phyloP scores from a whole-genome alignment of 106 monocot species.

The Platanthera guangdongensis region DNA sequence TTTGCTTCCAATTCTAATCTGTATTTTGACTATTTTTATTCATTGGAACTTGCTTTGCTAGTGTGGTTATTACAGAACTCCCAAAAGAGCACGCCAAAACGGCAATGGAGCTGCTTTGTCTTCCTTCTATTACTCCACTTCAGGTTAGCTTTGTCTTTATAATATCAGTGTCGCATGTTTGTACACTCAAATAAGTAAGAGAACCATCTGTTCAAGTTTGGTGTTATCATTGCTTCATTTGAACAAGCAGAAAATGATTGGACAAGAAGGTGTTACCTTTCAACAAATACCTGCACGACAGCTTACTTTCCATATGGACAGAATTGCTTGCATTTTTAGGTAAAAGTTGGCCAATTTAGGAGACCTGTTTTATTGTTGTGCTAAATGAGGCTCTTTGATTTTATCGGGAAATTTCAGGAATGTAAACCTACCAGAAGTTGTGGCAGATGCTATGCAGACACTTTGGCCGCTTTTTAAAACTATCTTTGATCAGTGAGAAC shows the following conservation, averaged over 20 bases:
- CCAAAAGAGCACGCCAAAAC: conserved; percentile 68
- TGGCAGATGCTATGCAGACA: conserved; percentile 64
- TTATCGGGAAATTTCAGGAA: conserved; percentile 38
- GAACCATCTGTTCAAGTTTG: neutral
- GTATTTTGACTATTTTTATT: conserved; percentile 1
- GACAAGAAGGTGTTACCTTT: conserved; percentile 43
- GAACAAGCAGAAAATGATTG: conserved; percentile 49
- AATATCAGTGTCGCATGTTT: neutral
- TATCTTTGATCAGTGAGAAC: conserved; percentile 81
- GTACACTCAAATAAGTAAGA: neutral
- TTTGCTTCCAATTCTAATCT: neutral
- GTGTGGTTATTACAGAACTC: conserved; percentile 78
- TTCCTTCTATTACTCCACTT: conserved; percentile 58
- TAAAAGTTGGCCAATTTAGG: conserved; percentile 5
- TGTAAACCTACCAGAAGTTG: conserved; percentile 74
- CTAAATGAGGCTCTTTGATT: neutral
- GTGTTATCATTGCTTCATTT: neutral
- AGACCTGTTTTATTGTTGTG: neutral
- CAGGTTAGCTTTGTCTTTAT: conserved; percentile 31
- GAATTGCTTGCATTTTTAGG: conserved; percentile 89
- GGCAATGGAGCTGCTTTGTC: conserved; percentile 71
- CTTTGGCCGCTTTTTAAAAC: conserved; percentile 86
- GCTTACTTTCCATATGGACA: conserved; percentile 81
- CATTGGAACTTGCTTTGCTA: conserved; percentile 19
- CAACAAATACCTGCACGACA: conserved; percentile 74